phyloP scores from a whole-genome alignment of 352 stramenopile species.

The Elongisporangium prolatum region DNA sequence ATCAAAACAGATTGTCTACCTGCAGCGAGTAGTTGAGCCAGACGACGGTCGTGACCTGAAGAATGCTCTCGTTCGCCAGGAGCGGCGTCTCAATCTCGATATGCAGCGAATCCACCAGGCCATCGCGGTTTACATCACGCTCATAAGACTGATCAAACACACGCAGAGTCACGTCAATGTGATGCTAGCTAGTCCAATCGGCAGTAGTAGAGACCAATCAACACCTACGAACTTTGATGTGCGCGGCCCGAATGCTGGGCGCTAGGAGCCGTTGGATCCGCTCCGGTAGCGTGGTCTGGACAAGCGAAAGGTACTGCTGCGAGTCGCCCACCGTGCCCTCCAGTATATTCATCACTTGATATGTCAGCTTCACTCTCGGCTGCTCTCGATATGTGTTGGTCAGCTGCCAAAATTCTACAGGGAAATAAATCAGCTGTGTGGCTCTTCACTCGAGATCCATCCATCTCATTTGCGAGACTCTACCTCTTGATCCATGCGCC shows the following conservation, averaged over 20 bases:
- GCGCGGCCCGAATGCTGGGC: constrained; percentile 22
- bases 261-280: constrained; percentile 42
- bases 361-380: constrained; percentile 42
- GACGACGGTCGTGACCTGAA: constrained; percentile 36
- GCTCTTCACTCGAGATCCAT: neutral
- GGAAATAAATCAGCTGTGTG: constrained; percentile 7
- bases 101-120: constrained; percentile 43
- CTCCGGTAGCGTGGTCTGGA: constrained; percentile 41
- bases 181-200: neutral
- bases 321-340: constrained; percentile 24
- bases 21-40: constrained; percentile 62
- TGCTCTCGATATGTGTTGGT: constrained; percentile 63
- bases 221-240: constrained; percentile 28
- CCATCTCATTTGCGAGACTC: neutral
- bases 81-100: constrained; percentile 47
- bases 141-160: constrained; percentile 26
- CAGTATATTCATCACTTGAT: constrained; percentile 56
- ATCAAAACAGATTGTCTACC: too few relatives aligned
- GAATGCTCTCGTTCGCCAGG: constrained; percentile 34
- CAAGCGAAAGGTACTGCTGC: constrained; percentile 19
- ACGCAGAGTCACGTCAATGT: constrained; percentile 1
- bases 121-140: constrained; percentile 46
- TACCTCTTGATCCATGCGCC: constrained; percentile 48
- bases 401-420: constrained; percentile 55
- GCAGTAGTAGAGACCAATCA: neutral